Percentiles rank a stretch among this genome's conserved stretches.
These are phyloP conservation scores for Cutaneotrichosporon curvatum DNA, from an alignment of 1,284 basidiomycete species.

Conservation along the genomic window DNA sequence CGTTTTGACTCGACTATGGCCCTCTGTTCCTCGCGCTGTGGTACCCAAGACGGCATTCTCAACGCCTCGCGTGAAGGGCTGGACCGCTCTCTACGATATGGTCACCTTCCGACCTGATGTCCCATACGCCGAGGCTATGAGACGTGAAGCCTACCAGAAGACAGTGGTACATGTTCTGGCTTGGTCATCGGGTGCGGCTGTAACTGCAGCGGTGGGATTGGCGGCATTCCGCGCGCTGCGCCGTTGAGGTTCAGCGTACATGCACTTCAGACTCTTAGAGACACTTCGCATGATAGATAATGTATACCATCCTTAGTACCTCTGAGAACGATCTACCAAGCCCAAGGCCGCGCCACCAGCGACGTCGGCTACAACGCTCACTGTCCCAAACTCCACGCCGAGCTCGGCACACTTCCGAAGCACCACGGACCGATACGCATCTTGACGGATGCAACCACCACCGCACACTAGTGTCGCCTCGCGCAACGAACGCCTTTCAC, in stretches of 20 bases:
- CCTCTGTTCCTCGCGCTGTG: slow-evolving; percentile 50
- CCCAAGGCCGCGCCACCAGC: slow-evolving; percentile 26
- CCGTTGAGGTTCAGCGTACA: not conserved
- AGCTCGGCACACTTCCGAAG: slow-evolving; percentile 8
- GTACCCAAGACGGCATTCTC: slow-evolving; percentile 41
- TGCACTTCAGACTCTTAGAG: too few species aligned
- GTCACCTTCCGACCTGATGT: slow-evolving; percentile 94
- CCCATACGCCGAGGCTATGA: slow-evolving; percentile 59
- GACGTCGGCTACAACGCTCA: slow-evolving; percentile 24
- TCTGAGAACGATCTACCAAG: slow-evolving; percentile 11
- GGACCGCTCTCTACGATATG: slow-evolving; percentile 94
- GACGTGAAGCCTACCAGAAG: slow-evolving; percentile 43
- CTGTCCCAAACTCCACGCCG: slow-evolving; percentile 22
- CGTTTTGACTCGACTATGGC: slow-evolving; percentile 56
- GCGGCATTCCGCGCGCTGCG: not conserved
- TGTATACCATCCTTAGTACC: not conserved
- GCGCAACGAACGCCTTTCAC: slow-evolving; percentile 1
- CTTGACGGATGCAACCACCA: slow-evolving; percentile 30
- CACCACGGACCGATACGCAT: slow-evolving; percentile 20
- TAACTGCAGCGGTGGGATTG: not conserved
- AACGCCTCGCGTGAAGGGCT: slow-evolving; percentile 56
- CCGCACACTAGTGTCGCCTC: slow-evolving; percentile 22
- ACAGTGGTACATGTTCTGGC: slow-evolving; percentile 18
- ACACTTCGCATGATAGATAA: not conserved
- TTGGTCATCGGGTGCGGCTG: not conserved